Percentiles rank a stretch among this genome's conserved stretches.
Conservation (phyloP, 108 stramenopile genomes). For the Aurantiochytrium sp. region DNA sequence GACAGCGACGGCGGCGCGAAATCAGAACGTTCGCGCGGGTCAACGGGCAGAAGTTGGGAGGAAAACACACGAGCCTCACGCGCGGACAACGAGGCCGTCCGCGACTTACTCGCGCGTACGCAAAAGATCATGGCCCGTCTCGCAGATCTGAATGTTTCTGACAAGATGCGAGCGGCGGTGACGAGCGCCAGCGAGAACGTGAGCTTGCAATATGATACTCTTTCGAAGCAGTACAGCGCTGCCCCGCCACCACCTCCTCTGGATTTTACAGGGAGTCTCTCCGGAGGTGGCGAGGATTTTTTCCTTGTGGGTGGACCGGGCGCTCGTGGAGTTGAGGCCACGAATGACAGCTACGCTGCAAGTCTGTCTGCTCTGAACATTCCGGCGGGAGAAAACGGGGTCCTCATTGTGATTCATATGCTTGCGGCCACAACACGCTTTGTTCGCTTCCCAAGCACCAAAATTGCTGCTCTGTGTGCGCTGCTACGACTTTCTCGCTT, state of each 20-base stretch:
- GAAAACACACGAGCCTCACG: no score
- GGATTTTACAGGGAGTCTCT: neutral
- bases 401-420: conserved; percentile 67
- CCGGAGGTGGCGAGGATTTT: neutral
- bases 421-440: conserved; percentile 72
- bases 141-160: neutral
- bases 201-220: neutral
- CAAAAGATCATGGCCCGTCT: neutral
- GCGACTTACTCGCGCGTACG: neutral
- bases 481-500: conserved; percentile 64
- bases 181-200: neutral
- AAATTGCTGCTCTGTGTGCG: conserved; percentile 74
- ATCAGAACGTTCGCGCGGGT: no score
- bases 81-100: neutral
- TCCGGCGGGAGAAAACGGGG: neutral
- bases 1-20: neutral
- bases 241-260: neutral
- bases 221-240: neutral
- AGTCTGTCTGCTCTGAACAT: neutral
- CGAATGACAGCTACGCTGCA: neutral
- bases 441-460: conserved; percentile 73
- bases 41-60: no score
- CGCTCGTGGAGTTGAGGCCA: neutral
- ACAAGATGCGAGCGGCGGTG: neutral
- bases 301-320: neutral